Base-by-base conservation (phyloP, 768 basidiomycete species). In the Favolaschia claudopus region DNA sequence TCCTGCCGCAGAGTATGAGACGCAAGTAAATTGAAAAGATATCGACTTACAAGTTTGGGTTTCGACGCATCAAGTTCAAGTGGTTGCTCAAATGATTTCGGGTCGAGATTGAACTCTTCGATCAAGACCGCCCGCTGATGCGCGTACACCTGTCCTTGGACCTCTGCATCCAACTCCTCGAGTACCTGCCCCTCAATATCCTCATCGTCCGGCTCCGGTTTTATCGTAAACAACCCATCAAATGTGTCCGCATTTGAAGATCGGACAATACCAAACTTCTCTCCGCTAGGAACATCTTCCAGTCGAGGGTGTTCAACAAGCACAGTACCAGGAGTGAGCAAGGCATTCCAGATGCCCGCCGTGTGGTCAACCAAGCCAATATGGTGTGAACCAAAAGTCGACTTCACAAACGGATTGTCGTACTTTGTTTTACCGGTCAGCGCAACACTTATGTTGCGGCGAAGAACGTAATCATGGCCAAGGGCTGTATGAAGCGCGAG, bases 311-410 rank as follows among this genome's bases (percentile, higher is more conserved):
- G 19, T 15, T 48, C 12, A 10, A 22, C 15, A 19, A 31, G 1
- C 33, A 24, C 8, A 33, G n/a, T 13, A 12, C 24, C 24, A 24
- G 36, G 25, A 19, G 10, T 24, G 39, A 61, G 19, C 9, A 60
- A 6, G 20, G 28, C 38, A 29, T 62, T 62, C 54, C 54, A 56
- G 13, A 51, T 8, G 17, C 5, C 22, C 6, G 62, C 66, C 27
- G 65, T 58, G 32, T 54, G 36, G 46, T 66, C 51, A 37, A 63
- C 61, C 7, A 72, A 64, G 7, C 34, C 13, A 28, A 70, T 32
- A 39, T 72, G 71, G 43, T 74, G 71, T 0, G 64, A 71, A 7
- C 72, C 70, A 56, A 58, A 0, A 1, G 54, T 62, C 4, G 66
- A 64, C 1, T 24, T 9, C 5, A 60, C 19, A 29, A 70, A 70